Evolutionary conservation across 1,139 yeast species (phyloP), one percentile per base, ranked within the genome.

Genomic region (Candida sanyaensis): DNA sequence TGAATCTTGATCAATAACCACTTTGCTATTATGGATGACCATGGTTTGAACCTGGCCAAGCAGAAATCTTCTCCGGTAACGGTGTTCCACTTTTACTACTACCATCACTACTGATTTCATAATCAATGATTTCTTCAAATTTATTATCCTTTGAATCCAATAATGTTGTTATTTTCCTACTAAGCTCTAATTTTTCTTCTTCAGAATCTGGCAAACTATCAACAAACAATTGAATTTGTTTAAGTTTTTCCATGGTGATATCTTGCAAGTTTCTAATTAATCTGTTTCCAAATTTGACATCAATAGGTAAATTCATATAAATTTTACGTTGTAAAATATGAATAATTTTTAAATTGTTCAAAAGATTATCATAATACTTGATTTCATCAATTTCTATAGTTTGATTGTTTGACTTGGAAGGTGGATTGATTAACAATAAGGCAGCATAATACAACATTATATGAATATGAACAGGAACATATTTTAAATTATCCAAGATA

Each of bases 381-480:
- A 54, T 55, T 6, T 61, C 51, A 41, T 58, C 53, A 44, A 49
- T 46, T 32, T 55, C 50, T 6, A 56, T 47, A 2, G 59, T 53
- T 45, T 49, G 59, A 50, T 56, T 55, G 44, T 55, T 63, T 4
- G 66, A 63, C 37, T 62, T 63, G 11, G 60, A 40, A 0, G 80
- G 81, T 3, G 84, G 81, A 52, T 78, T 78, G 29, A 84, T 65
- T 8, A 84, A 63, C 32, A 84, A 61, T 47, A 84, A 64, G 0
- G 86, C 85, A 0, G 90, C 87, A 58, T 84, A 84, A 58, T 84
- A 84, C 17, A 84, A 65, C 89, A 85, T 84, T 44, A 85, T 77
- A 57, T 84, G 88, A 36, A 85, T 81, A 60, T 85, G 90, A 11
- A 84, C 81, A 0, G 91, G 91, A 13, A 84, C 86, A 57, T 82